Conservation (phyloP, 768 basidiomycete genomes). For the Mycena pura region DNA sequence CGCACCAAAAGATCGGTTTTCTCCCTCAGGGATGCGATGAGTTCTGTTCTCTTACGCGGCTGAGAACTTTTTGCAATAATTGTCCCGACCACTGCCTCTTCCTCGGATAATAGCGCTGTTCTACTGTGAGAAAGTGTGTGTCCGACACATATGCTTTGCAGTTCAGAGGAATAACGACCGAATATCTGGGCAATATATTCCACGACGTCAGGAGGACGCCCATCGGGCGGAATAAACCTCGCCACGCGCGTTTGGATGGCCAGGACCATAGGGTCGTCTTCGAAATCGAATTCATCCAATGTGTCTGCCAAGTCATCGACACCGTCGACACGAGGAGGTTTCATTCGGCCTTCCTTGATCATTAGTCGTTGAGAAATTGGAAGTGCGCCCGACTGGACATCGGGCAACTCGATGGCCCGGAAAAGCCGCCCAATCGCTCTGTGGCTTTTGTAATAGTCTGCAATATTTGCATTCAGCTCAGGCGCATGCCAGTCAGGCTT, state of each 20-base stretch:
- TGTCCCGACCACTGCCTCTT: slow-evolving; percentile 70
- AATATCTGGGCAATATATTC: slow-evolving; percentile 43
- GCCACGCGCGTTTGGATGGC: slow-evolving; percentile 34
- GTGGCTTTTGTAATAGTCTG: slow-evolving; percentile 57
- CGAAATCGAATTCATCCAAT: slow-evolving; percentile 24
- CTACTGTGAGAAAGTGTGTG: slow-evolving; percentile 54
- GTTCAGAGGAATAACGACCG: slow-evolving; percentile 49
- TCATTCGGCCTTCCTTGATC: slow-evolving; percentile 22
- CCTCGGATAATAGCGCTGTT: slow-evolving; percentile 58
- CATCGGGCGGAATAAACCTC: slow-evolving; percentile 38
- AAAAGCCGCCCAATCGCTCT: slow-evolving; percentile 68
- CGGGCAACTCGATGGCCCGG: slow-evolving; percentile 63
- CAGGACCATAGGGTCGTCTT: slow-evolving; percentile 31
- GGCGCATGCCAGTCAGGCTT: slow-evolving; percentile 74
- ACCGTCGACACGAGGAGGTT: slow-evolving; percentile 26
- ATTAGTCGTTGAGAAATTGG: slow-evolving; percentile 26
- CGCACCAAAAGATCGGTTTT: slow-evolving; percentile 60
- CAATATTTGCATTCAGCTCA: slow-evolving; percentile 50
- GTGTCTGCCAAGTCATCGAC: slow-evolving; percentile 32
- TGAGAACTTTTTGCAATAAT: slow-evolving; percentile 70
- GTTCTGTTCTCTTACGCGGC: slow-evolving; percentile 56
- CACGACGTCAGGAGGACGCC: slow-evolving; percentile 26
- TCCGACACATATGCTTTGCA: slow-evolving; percentile 54
- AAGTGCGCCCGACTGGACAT: slow-evolving; percentile 2
- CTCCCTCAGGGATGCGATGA: slow-evolving; percentile 62